phyloP scores from a whole-genome alignment of 2,329 filamentous ascomycete genomes.

The Stagonosporopsis rhizophila region DNA sequence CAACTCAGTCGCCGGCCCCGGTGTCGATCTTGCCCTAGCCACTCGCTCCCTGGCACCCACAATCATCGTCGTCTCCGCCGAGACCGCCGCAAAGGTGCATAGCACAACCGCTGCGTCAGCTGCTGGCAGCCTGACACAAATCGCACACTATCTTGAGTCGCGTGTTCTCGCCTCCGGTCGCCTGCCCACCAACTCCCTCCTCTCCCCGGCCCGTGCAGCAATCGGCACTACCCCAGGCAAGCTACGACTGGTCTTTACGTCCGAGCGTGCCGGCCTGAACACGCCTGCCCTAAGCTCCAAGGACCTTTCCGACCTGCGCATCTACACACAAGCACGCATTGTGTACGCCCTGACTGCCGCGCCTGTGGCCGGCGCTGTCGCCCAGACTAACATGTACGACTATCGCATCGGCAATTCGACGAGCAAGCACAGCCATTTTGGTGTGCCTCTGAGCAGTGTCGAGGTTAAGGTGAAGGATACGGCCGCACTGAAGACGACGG shows the following conservation, averaged over 20 bases:
- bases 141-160: constrained; percentile 75
- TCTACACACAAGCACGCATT: constrained; percentile 80
- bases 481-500: constrained; percentile 66
- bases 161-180: constrained; percentile 75
- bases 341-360: constrained; percentile 85
- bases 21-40: constrained; percentile 74
- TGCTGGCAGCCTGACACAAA: constrained; percentile 67
- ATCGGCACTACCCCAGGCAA: constrained; percentile 72
- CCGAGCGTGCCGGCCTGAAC: constrained; percentile 71
- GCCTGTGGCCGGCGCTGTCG: constrained; percentile 85
- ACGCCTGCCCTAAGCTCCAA: constrained; percentile 70
- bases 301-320: constrained; percentile 79
- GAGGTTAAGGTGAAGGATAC: constrained; percentile 78
- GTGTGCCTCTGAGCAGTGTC: constrained; percentile 77
- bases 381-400: constrained; percentile 87
- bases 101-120: constrained; percentile 65
- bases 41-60: constrained; percentile 80
- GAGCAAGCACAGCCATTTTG: constrained; percentile 71
- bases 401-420: constrained; percentile 65
- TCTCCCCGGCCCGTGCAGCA: constrained; percentile 65
- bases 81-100: constrained; percentile 74
- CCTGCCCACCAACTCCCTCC: constrained; percentile 71
- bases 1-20: constrained; percentile 82
- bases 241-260: constrained; percentile 80
- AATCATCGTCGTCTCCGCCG: constrained; percentile 78